Evolutionary conservation across 352 stramenopile genomes (phyloP).

Genomic region (Aphanomyces astaci): DNA sequence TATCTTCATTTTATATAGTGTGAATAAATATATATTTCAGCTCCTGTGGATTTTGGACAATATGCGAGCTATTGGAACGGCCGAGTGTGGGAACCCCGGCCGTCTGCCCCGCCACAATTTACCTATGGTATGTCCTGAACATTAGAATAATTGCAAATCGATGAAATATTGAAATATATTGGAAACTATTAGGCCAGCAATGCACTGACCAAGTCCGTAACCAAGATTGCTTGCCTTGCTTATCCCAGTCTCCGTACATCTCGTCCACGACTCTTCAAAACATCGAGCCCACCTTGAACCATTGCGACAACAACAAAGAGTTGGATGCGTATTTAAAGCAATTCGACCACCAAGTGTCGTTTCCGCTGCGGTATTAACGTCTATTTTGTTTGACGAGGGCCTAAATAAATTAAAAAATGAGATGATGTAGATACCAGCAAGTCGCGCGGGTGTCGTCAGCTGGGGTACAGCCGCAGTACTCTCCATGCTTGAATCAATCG

Average conservation of each 20-base stretch:
- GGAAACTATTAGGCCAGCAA: conserved; percentile 29
- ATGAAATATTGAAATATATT: no score
- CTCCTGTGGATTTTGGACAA: conserved; percentile 15
- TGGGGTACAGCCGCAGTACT: conserved; percentile 66
- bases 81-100: conserved; percentile 61
- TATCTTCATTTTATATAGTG: neutral
- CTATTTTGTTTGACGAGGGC: neutral
- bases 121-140: conserved; percentile 44
- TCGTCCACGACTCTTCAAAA: conserved; percentile 37
- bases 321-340: conserved; percentile 73
- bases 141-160: neutral
- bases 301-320: conserved; percentile 57
- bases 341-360: conserved; percentile 72
- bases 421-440: conserved; percentile 40
- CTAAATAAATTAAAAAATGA: no score
- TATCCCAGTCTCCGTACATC: conserved; percentile 50
- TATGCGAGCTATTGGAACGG: conserved; percentile 77
- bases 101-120: conserved; percentile 49
- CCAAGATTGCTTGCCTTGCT: conserved; percentile 50
- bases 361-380: conserved; percentile 54
- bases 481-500: conserved; percentile 72
- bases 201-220: conserved; percentile 33
- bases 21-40: neutral
- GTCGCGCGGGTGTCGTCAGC: conserved; percentile 44
- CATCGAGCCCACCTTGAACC: conserved; percentile 24